Conservation (phyloP, 2,329 filamentous ascomycete species). For the Pseudocercospora crystallina region DNA sequence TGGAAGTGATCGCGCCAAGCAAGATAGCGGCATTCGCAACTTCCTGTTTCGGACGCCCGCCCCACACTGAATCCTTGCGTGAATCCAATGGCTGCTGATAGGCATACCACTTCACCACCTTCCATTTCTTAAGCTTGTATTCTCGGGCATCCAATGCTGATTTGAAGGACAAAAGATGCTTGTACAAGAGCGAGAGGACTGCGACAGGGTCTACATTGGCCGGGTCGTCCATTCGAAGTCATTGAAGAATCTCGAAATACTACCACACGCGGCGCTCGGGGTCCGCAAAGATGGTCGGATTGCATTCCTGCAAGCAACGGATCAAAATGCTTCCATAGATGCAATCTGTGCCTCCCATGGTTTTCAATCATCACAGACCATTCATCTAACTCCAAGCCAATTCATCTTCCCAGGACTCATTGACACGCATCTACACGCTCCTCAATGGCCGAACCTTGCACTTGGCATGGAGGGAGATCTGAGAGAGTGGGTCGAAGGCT, state of each 20-base stretch:
- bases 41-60: too few relatives aligned
- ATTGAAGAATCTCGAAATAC: constrained; percentile 17
- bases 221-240: constrained; percentile 19
- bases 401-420: constrained; percentile 62
- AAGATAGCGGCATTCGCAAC: too few relatives aligned
- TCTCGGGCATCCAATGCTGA: too few relatives aligned
- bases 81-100: too few relatives aligned
- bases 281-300: constrained; percentile 15
- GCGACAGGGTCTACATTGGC: constrained; percentile 16
- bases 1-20: too few relatives aligned
- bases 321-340: neutral
- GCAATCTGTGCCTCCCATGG: too few relatives aligned
- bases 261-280: constrained; percentile 14
- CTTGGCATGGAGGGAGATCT: constrained; percentile 40
- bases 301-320: constrained; percentile 4
- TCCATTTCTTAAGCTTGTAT: too few relatives aligned
- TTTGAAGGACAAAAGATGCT: neutral
- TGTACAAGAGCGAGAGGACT: neutral
- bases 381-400: constrained; percentile 42
- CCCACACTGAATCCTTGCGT: too few relatives aligned
- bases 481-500: constrained; percentile 58
- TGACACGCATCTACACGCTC: constrained; percentile 69
- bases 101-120: too few relatives aligned
- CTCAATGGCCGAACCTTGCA: constrained; percentile 53
- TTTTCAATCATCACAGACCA: constrained; percentile 16